Evolutionary conservation across 805 yeast species (phyloP), one percentile per base, ranked within the genome.

Genomic region (Ogataea paraovalis): DNA sequence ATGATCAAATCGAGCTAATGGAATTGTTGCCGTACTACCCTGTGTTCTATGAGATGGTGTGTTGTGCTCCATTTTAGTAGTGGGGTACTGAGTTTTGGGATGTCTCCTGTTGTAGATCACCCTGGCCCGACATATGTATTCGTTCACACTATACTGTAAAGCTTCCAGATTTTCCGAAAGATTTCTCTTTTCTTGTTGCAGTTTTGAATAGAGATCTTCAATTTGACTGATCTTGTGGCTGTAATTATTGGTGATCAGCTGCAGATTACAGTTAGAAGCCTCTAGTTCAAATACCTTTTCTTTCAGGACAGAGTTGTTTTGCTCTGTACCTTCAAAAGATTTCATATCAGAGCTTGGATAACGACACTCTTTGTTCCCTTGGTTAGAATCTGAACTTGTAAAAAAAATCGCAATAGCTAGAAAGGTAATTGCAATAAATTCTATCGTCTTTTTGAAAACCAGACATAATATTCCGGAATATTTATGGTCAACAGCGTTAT

Each of bases 241-340:
- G 23, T 41, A 51, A 20, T 41, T 47, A 39, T 49, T 52, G 28
- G 52, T 50, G 12, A 45, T 39, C 18, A 55, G 41, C 41, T 55
- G 54, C 32, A 55, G 42, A 21, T 46, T 52, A 43, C 59, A 55
- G 12, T 47, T 39, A 16, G 59, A 51, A 19, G 46, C 41, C 39
- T 52, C 56, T 13, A 52, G 45, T 14, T 48, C 50, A 36, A 52
- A 44, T 30, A 51, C 46, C 27, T 53, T 53, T 19, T 55, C 58
- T 40, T 48, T 50, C 33, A 52, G 30, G 13, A 51, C 53, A 3
- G 52, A 39, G 5, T 45, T 42, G 23, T 54, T 53, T 36, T 49
- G 45, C 14, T 37, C 41, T 18, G 47, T 30, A 9, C 30, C 6
- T 1, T 39, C 46, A 18, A 14, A 30, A 10, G 16, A n/a, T n/a